Percentiles rank a stretch among this genome's conserved stretches.
These are phyloP conservation scores for Penicillium verrucosum DNA, from an alignment of 2,329 filamentous ascomycete species.

Conservation along the genomic window DNA sequence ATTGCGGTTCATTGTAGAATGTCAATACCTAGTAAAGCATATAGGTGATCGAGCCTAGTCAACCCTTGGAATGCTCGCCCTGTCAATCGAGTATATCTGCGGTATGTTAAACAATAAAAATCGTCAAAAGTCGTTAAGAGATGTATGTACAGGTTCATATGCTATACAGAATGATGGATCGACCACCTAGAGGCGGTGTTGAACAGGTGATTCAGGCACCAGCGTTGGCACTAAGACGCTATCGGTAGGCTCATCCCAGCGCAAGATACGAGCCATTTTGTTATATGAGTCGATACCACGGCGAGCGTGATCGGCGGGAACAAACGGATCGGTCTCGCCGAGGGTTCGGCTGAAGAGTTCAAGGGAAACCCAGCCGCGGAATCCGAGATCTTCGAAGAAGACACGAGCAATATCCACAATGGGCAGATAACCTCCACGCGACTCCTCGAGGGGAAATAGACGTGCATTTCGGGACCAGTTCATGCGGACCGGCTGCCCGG, in stretches of 20 bases:
- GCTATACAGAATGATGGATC: neutral
- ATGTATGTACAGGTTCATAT: neutral
- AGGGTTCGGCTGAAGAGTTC: conserved; percentile 26
- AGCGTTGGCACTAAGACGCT: neutral
- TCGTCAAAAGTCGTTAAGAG: neutral
- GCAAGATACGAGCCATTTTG: conserved; percentile 19
- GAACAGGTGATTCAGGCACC: conserved; percentile 15
- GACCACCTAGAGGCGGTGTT: conserved; percentile 19
- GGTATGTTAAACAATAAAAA: neutral
- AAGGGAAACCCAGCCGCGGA: conserved; percentile 25
- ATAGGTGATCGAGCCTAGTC: neutral
- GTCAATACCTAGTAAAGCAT: no score
- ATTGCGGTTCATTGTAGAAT: neutral
- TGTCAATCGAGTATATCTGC: neutral
- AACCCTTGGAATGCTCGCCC: neutral
- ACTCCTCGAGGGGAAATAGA: conserved; percentile 62
- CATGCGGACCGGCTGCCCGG: conserved; percentile 62
- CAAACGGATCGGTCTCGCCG: conserved; percentile 23
- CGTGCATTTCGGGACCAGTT: conserved; percentile 74
- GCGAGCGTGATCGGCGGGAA: conserved; percentile 24
- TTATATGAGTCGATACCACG: conserved; percentile 25
- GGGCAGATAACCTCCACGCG: conserved; percentile 64
- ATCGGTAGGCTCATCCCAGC: conserved; percentile 15
- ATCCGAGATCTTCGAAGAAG: conserved; percentile 26
- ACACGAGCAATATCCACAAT: conserved; percentile 54